Evolutionary conservation across 352 stramenopile species (phyloP).

Genomic region (Vaucheria bursata): DNA sequence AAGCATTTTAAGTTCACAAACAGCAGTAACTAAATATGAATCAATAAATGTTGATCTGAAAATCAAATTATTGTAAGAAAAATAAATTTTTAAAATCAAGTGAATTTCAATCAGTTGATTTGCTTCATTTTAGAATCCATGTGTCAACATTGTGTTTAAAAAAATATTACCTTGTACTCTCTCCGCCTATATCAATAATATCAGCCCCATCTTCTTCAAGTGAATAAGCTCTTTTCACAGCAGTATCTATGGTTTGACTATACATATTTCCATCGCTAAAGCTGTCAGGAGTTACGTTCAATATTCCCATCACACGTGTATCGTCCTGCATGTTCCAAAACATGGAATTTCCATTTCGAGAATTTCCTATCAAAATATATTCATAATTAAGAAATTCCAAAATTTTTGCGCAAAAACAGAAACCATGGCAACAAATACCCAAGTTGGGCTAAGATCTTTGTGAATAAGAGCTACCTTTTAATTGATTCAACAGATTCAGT

Average conservation of each 20-base stretch:
- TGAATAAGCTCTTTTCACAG: slow-evolving; percentile 68
- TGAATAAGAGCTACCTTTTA: no score
- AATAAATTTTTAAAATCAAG: no score
- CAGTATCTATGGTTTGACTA: slow-evolving; percentile 52
- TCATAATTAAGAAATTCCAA: not conserved
- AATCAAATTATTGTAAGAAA: no score
- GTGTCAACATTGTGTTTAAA: not conserved
- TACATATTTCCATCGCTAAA: slow-evolving; percentile 84
- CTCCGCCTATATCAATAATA: slow-evolving; percentile 95
- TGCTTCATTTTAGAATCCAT: no score
- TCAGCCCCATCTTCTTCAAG: slow-evolving; percentile 78
- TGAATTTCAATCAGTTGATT: no score
- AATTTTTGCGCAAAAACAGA: not conserved
- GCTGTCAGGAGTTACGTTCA: slow-evolving; percentile 97
- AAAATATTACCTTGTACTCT: slow-evolving; percentile 74
- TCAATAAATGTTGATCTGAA: no score
- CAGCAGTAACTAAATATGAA: no score
- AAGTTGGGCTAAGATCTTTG: slow-evolving; percentile 3
- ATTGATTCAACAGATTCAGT: no score
- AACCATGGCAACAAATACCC: slow-evolving; percentile 7
- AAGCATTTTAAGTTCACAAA: no score
- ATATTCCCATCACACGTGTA: slow-evolving; percentile 89
- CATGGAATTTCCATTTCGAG: not conserved
- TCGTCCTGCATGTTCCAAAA: slow-evolving; percentile 11
- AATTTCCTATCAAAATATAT: not conserved